Percentiles rank a stretch among this genome's conserved stretches.
These are phyloP conservation scores for Testicularia cyperi DNA, from an alignment of 1,284 basidiomycete genomes.

Conservation along the genomic window DNA sequence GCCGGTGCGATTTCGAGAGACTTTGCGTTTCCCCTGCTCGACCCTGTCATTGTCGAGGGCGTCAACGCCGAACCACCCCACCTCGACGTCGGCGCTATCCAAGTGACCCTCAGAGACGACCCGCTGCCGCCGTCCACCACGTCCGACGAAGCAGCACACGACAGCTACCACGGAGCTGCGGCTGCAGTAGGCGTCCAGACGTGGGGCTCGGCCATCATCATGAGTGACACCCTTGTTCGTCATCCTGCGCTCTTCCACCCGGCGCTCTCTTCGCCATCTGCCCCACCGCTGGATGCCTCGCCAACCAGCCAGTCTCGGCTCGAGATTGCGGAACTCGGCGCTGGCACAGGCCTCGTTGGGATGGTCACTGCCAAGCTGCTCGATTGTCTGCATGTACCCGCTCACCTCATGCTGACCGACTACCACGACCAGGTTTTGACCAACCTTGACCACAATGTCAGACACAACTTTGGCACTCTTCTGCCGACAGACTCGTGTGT, in stretches of 20 bases:
- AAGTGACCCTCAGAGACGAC: slow-evolving; percentile 23
- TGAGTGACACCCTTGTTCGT: slow-evolving; percentile 27
- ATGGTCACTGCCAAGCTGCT: slow-evolving; percentile 30
- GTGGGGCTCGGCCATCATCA: slow-evolving; percentile 31
- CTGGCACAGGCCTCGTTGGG: slow-evolving; percentile 35
- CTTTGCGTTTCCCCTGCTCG: slow-evolving; percentile 25
- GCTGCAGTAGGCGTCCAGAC: slow-evolving; percentile 40
- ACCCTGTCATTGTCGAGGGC: slow-evolving; percentile 1
- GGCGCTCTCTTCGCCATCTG: neutral
- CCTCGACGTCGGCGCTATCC: slow-evolving; percentile 1
- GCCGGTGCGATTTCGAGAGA: slow-evolving; percentile 27
- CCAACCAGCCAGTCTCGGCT: neutral
- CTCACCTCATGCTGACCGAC: slow-evolving; percentile 35
- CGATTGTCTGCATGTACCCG: slow-evolving; percentile 1
- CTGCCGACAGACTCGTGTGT: neutral
- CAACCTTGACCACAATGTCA: slow-evolving; percentile 25
- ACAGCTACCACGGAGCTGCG: slow-evolving; percentile 25
- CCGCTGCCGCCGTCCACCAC: slow-evolving; percentile 28
- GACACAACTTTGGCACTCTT: slow-evolving; percentile 8
- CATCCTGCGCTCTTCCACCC: slow-evolving; percentile 21
- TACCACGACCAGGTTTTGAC: slow-evolving; percentile 30
- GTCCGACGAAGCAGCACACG: slow-evolving; percentile 7
- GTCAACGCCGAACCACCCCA: neutral
- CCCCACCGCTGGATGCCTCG: too few relatives aligned
- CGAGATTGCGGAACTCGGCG: slow-evolving; percentile 28